phyloP scores from a whole-genome alignment of 2,329 filamentous ascomycete genomes.

The Trichoderma asperellum region DNA sequence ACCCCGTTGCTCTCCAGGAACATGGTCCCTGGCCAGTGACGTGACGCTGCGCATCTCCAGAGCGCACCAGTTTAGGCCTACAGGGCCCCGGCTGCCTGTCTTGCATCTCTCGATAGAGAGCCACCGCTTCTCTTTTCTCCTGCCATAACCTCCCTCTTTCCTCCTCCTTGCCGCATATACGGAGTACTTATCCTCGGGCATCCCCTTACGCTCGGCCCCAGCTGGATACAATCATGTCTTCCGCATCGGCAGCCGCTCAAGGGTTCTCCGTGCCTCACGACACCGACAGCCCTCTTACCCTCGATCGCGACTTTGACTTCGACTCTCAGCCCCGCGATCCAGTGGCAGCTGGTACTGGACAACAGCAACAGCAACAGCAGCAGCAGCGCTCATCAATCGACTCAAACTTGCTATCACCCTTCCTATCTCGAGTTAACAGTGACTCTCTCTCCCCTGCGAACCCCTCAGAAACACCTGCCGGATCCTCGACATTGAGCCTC shows the following conservation, averaged over 20 bases:
- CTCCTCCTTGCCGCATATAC: constrained; percentile 6
- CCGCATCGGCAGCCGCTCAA: constrained; percentile 48
- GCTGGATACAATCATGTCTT: constrained; percentile 47
- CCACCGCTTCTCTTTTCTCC: constrained; percentile 11
- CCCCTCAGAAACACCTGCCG: constrained; percentile 52
- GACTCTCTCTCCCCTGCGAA: constrained; percentile 40
- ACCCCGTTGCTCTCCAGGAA: constrained; percentile 33
- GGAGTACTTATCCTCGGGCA: constrained; percentile 32
- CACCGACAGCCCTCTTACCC: constrained; percentile 38
- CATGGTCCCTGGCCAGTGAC: constrained; percentile 42
- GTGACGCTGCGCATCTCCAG: constrained; percentile 34
- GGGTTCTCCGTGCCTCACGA: constrained; percentile 46
- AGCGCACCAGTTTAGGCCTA: constrained; percentile 27
- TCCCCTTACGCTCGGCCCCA: constrained; percentile 18
- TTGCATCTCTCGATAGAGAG: constrained; percentile 7
- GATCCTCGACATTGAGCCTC: constrained; percentile 53
- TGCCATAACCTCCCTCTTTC: background rate
- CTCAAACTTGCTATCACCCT: constrained; percentile 48
- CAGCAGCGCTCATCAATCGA: constrained; percentile 39
- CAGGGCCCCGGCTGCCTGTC: constrained; percentile 26
- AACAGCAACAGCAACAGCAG: constrained; percentile 1
- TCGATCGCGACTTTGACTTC: constrained; percentile 42
- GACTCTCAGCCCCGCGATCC: constrained; percentile 41
- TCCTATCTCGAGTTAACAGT: constrained; percentile 47
- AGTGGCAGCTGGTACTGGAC: constrained; percentile 33